Base-by-base conservation (phyloP, 2,329 filamentous ascomycete genomes). In the Cladosporium sp. region DNA sequence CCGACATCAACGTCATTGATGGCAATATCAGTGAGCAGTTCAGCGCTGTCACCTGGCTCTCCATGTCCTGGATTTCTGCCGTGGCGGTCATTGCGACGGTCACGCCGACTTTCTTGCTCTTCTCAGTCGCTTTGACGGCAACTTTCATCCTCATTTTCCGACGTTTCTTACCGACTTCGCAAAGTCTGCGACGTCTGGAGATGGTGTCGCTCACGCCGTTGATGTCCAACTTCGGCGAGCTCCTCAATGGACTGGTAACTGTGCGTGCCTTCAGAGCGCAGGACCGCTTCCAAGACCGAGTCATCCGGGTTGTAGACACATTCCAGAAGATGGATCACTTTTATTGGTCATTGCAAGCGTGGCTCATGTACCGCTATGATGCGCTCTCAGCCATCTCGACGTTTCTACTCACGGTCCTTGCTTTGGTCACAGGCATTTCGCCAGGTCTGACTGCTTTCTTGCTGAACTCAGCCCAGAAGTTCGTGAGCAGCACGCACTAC, bases 321-420 rank as follows among this genome's bases (percentile, higher is more conserved):
- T 95, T 95, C 65, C 91, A 95, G 67, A 89, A 89, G 66, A 93
- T 95, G 79, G 91, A 96, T 63, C 91, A 96, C 67, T 95, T 95
- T 71, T 95, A 95, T 72, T 95, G 90, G 74, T 87, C 84, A 54
- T 77, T 95, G 41, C 89, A 95, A 59, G 82, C 83, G 7, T 95
- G 90, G 90, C 76, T 95, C 2, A 84, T 84, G 66, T 89, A 86
- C 63, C 83, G 90, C 10, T 92, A 93, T 52, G 85, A 89, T 60
- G 69, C 75, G 8, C 71, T 91, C 5, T 89, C 89, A 0, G 86
- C 86, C 0, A 66, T 80, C 3, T 88, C 88, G 7, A 89, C 87
- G 0, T 86, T 92, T 54, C 71, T 82, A 0, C 73, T 95, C 48
- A 88, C 89, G 1, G 67, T 85, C 1, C 78, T 91, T 9, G 90